Evolutionary conservation across 2,329 filamentous ascomycete species (phyloP), one percentile per base, ranked within the genome.

Genomic region (Cladophialophora carrionii): DNA sequence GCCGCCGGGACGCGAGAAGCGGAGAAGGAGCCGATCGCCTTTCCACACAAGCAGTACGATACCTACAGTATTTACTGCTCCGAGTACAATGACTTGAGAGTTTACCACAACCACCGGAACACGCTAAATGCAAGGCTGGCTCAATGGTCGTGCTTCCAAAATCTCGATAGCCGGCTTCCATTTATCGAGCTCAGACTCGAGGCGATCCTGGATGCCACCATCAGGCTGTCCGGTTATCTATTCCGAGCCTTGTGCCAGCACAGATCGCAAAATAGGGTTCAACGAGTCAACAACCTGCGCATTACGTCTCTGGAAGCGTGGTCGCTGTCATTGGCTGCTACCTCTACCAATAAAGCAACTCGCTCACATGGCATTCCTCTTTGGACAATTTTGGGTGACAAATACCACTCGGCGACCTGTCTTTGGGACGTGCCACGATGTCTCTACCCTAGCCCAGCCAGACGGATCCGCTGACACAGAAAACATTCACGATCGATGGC

Each of bases 281-380:
- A 7, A 51, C 48, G 8, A 51, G 48, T 12, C 48, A 51, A 51
- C 48, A 29, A 24, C 20, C 48, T 51, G 48, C 48, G 48, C 48
- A 29, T 51, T 20, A 51, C 4, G 22, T 14, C 20, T 51, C 48
- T 20, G 48, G 24, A 26, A 3, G 17, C 4, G 17, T n/a, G 17
- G 17, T 43, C 37, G n/a, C n/a, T 12, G 37, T 43, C 37, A 43
- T 43, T 43, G 37, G 37, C 37, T 43, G 37, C 37, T 43, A 43
- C 17, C 14, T 43, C 17, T 43, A n/a, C 37, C n/a, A n/a, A 43
- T 20, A 43, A 14, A 7, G 17, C 37, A 14, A 8, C n/a, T 43
- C 17, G 37, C 17, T 43, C 37, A 3, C 17, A 1, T 17, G 17
- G 10, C 37, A 7, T 17, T 6, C 37, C n/a, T 43, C 37, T 43